Evolutionary conservation across 495 filamentous ascomycete genomes (phyloP), one percentile per base, ranked within the genome.

Genomic region (Lasiosphaeris hirsuta): DNA sequence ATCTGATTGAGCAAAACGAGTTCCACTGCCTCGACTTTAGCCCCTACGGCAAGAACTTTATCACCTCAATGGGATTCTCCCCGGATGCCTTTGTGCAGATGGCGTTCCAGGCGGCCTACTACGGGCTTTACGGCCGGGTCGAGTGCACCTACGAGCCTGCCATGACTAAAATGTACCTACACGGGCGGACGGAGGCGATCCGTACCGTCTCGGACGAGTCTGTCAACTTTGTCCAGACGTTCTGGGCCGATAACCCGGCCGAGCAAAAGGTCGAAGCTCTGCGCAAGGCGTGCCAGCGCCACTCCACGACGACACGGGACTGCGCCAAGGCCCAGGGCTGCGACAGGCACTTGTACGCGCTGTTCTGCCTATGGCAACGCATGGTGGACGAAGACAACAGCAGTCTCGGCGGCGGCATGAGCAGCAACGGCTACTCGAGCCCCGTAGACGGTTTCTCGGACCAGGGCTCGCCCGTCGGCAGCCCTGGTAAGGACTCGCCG

Each of bases 61-160:
- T 98, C 68, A 97, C 91, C 1, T 91, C 90, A 0, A 91, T 90
- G 82, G 95, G 95, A 19, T 95, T 97, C 69, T 97, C 94, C 0
- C 94, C 94, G 0, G 94, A 98, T 69, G 94, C 94, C 1, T 98
- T 96, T 62, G 90, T 98, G 34, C 94, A 98, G 70, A 97, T 97
- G 94, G 95, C 94, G 4, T 97, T 96, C 77, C 94, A 98, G 71
- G 94, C 94, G 30, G 94, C 95, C 11, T 97, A 98, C 76, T 98
- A 97, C 65, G 94, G 95, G 33, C 84, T 98, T 35, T 98, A 98
- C 63, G 94, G 94, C 6, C 84, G 90, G 4, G 80, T 96, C 5
- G 94, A 97, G 72, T 95, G 90, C 67, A 93, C 90, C 2, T 98
- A 98, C 69, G 94, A 98, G 72, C 95, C 94, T 13, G 92, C 94